These are phyloP conservation scores for Dothistroma septosporum DNA, from an alignment of 2,329 filamentous ascomycete species.

Conservation along the genomic window DNA sequence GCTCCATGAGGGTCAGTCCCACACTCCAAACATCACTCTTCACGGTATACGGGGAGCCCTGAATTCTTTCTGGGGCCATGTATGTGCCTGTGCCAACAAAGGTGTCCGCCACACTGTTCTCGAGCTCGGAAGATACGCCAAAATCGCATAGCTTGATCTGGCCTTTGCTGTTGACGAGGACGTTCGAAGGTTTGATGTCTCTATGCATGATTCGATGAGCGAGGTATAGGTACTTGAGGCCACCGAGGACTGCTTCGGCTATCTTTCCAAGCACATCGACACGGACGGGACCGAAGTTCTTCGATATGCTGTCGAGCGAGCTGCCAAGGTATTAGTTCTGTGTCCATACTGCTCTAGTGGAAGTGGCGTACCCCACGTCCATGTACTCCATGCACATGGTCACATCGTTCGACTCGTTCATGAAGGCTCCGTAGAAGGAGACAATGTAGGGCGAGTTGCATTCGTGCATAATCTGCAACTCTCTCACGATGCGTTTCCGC, in stretches of 20 bases:
- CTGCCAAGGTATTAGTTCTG: conserved; percentile 47
- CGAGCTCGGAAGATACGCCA: conserved; percentile 94
- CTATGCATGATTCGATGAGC: conserved; percentile 98
- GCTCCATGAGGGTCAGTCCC: conserved; percentile 89
- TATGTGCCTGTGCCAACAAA: conserved; percentile 98
- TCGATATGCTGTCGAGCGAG: conserved; percentile 87
- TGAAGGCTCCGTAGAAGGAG: conserved; percentile 94
- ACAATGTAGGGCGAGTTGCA: conserved; percentile 97
- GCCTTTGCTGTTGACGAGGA: conserved; percentile 89
- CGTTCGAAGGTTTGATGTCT: conserved; percentile 98
- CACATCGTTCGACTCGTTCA: conserved; percentile 94
- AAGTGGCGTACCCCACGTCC: conserved; percentile 79
- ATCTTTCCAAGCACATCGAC: conserved; percentile 98
- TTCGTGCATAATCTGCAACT: conserved; percentile 96
- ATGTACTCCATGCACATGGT: conserved; percentile 99
- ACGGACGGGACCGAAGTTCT: conserved; percentile 88
- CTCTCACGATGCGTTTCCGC: conserved; percentile 91
- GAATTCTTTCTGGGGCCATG: conserved; percentile 97
- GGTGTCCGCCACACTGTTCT: conserved; percentile 96
- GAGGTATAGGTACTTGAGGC: conserved; percentile 89
- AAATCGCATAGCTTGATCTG: conserved; percentile 98
- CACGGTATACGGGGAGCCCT: conserved; percentile 93
- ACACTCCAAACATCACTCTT: conserved; percentile 99
- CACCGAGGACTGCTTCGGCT: conserved; percentile 88
- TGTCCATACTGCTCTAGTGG: conserved; percentile 1